A percentile compares a stretch with the other conserved stretches of the same genome.
Evolutionary conservation across 306 rosid species (phyloP).

Genomic region (Fagus crenata): DNA sequence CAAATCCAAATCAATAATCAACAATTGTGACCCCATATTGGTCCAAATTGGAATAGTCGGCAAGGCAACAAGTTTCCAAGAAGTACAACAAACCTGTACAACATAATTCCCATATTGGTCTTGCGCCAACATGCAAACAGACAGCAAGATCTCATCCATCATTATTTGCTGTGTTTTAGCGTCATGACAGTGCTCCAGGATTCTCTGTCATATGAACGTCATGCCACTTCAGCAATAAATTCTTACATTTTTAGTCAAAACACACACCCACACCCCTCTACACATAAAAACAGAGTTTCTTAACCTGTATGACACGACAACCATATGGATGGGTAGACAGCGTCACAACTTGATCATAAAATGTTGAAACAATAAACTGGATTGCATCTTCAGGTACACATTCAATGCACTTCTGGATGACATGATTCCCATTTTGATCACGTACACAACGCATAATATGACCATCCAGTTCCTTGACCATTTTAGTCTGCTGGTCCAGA

Average conservation of each 20-base stretch:
- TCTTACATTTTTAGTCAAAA: neutral
- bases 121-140: conserved; percentile 94
- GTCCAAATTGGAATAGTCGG: neutral
- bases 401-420: conserved; percentile 92
- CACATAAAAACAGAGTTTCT: neutral
- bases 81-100: conserved; percentile 68
- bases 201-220: conserved; percentile 58
- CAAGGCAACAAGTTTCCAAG: conserved; percentile 4
- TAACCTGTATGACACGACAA: conserved; percentile 92
- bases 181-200: conserved; percentile 81
- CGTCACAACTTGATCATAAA: conserved; percentile 84
- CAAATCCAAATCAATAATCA: neutral
- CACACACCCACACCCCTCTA: neutral
- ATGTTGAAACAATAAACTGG: conserved; percentile 75
- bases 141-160: conserved; percentile 88
- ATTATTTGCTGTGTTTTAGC: conserved; percentile 67
- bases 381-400: conserved; percentile 88
- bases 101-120: conserved; percentile 97
- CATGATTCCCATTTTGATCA: conserved; percentile 98
- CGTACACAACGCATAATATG: conserved; percentile 92
- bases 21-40: neutral
- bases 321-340: conserved; percentile 97
- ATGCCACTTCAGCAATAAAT: neutral
- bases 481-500: conserved; percentile 83
- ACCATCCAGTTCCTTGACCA: conserved; percentile 92